These are phyloP conservation scores for Talaromyces sp. DNA, from an alignment of 2,329 filamentous ascomycete genomes.

Conservation along the genomic window DNA sequence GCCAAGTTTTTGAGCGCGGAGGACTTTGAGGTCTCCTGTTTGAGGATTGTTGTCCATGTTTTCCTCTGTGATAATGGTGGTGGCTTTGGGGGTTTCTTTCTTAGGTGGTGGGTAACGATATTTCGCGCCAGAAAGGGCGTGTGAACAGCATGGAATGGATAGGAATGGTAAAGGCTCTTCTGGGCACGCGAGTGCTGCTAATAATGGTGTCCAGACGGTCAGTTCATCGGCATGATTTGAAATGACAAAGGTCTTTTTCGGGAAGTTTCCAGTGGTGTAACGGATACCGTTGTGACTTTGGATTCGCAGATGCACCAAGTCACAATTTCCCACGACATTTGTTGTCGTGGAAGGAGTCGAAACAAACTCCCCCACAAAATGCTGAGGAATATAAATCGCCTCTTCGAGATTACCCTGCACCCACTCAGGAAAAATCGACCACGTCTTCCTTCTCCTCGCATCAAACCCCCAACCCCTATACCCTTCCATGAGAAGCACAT, in stretches of 20 bases:
- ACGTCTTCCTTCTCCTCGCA: slow-evolving; percentile 79
- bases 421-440: slow-evolving; percentile 64
- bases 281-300: slow-evolving; percentile 15
- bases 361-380: slow-evolving; percentile 35
- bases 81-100: slow-evolving; percentile 31
- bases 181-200: slow-evolving; percentile 60
- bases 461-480: slow-evolving; percentile 90
- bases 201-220: slow-evolving; percentile 89
- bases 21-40: slow-evolving; percentile 40
- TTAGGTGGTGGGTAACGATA: slow-evolving; percentile 55
- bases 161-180: slow-evolving; percentile 73
- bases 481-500: slow-evolving; percentile 76
- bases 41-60: slow-evolving; percentile 28
- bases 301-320: slow-evolving; percentile 12
- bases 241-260: slow-evolving; percentile 78
- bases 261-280: slow-evolving; percentile 61
- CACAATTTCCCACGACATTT: neutral
- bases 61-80: slow-evolving; percentile 5
- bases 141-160: slow-evolving; percentile 92
- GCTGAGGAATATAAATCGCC: slow-evolving; percentile 58
- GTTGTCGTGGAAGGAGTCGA: neutral
- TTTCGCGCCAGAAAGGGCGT: slow-evolving; percentile 70
- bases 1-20: slow-evolving; percentile 37
- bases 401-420: slow-evolving; percentile 55
- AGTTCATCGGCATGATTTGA: slow-evolving; percentile 97